phyloP scores from a whole-genome alignment of 2,329 filamentous ascomycete species.

The Fusarium sp. region DNA sequence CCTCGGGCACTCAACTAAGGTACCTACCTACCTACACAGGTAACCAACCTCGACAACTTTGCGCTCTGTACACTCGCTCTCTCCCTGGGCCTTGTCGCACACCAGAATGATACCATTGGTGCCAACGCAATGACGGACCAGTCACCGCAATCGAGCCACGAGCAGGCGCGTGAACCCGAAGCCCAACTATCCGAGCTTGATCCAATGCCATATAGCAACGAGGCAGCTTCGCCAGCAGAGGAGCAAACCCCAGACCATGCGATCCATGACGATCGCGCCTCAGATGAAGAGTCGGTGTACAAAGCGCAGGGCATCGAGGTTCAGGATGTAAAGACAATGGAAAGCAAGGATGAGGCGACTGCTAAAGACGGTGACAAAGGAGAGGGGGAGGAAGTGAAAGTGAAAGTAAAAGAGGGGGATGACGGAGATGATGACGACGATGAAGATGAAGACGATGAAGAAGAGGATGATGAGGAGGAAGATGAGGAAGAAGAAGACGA shows the following conservation, averaged over 20 bases:
- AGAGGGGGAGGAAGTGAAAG: slow-evolving; percentile 39
- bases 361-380: slow-evolving; percentile 26
- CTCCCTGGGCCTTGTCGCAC: slow-evolving; percentile 24
- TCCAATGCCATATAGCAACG: slow-evolving; percentile 30
- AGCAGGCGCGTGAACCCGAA: slow-evolving; percentile 38
- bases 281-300: slow-evolving; percentile 51
- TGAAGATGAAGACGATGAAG: slow-evolving; percentile 68
- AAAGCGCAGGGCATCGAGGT: slow-evolving; percentile 3
- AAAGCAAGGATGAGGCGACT: slow-evolving; percentile 18
- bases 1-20: slow-evolving; percentile 29
- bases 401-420: slow-evolving; percentile 43
- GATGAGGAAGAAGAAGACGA: slow-evolving; percentile 74
- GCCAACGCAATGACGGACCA: slow-evolving; percentile 58
- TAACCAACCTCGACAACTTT: slow-evolving; percentile 23
- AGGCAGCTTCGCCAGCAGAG: slow-evolving; percentile 11
- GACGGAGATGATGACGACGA: slow-evolving; percentile 48
- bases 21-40: not conserved
- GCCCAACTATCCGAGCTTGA: slow-evolving; percentile 38
- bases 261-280: slow-evolving; percentile 51
- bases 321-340: slow-evolving; percentile 23
- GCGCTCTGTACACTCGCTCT: slow-evolving; percentile 23
- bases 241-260: slow-evolving; percentile 14
- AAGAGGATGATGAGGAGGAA: slow-evolving; percentile 75
- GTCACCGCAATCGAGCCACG: slow-evolving; percentile 54
- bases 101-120: slow-evolving; percentile 51